Base-by-base conservation (phyloP, 768 basidiomycete species). In the Boletus reticulatus region DNA sequence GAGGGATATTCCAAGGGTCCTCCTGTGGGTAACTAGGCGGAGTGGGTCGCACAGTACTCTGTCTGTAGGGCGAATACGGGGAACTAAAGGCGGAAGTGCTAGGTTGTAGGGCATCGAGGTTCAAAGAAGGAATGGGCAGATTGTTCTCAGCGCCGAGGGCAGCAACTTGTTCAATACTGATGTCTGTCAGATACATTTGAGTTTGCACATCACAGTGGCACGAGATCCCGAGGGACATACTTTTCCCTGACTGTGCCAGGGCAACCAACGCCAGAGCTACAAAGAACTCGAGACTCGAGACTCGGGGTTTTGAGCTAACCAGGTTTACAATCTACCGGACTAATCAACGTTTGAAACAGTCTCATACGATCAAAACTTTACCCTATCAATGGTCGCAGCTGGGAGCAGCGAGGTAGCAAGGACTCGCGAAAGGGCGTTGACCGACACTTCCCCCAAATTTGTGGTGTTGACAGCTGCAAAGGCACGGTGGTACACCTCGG, bases 271-370 rank as follows among this genome's bases (percentile, higher is more conserved):
- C 92, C 24, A 98, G 73, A 11, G 93, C 91, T 12, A 95, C 90
- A 68, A 90, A 95, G 76, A 96, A 95, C 67, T 98, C 94, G 53
- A 88, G 83, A 61, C 85, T 91, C 9, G 92, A 91, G 37, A 98
- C 88, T 48, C 87, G 80, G 43, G 89, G 80, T 55, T 81, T 81
- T 34, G 87, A 86, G 72, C 89, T 91, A 50, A 94, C 92, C 20
- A 95, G 78, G 71, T 89, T 93, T 53, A 97, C 88, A 63, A 98
- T 95, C 93, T 95, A 50, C 43, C 29, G 43, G 19, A 43, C 57
- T 43, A 48, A 43, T 66, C 46, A 62, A 48, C 22, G 6, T 43
- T 42, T 27, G 31, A 6, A 27, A 47, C 13, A 9, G 29, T 37
- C 17, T 24, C 29, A 17, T 42, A 43, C 7, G 43, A 27, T 16